Conservation (phyloP, 805 yeast species). For the Grigorovia humatica region DNA sequence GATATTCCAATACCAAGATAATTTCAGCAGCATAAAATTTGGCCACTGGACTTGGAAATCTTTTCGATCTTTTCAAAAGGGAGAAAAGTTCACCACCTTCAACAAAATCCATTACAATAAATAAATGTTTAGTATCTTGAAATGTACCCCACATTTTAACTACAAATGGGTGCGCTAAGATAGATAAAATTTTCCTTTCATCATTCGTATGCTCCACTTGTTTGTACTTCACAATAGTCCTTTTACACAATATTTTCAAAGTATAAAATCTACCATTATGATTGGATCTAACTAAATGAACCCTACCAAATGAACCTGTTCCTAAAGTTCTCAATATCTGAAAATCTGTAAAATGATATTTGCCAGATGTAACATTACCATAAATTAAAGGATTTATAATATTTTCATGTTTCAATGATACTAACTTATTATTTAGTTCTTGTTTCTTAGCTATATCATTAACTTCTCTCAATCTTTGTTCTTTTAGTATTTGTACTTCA, state of each 20-base stretch:
- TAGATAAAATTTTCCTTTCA: conserved; percentile 77
- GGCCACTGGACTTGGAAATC: conserved; percentile 93
- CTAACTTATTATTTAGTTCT: background rate
- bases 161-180: conserved; percentile 83
- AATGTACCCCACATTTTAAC: conserved; percentile 96
- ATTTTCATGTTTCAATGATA: background rate
- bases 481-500: conserved; percentile 2
- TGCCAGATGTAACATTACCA: conserved; percentile 39
- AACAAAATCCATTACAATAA: conserved; percentile 93
- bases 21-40: conserved; percentile 95
- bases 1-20: conserved; percentile 69
- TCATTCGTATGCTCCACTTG: conserved; percentile 95
- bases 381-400: background rate
- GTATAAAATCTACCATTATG: conserved; percentile 91
- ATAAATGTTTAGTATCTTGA: conserved; percentile 74
- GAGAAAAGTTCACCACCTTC: conserved; percentile 94
- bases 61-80: conserved; percentile 71
- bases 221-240: conserved; percentile 81
- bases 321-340: conserved; percentile 81
- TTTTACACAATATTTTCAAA: conserved; percentile 80
- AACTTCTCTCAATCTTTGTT: background rate
- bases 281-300: conserved; percentile 75
- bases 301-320: conserved; percentile 93
- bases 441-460: background rate
- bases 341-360: conserved; percentile 72